These are phyloP conservation scores for Tetrapyrgos nigripes DNA, from an alignment of 1,284 basidiomycete genomes.

Conservation along the genomic window DNA sequence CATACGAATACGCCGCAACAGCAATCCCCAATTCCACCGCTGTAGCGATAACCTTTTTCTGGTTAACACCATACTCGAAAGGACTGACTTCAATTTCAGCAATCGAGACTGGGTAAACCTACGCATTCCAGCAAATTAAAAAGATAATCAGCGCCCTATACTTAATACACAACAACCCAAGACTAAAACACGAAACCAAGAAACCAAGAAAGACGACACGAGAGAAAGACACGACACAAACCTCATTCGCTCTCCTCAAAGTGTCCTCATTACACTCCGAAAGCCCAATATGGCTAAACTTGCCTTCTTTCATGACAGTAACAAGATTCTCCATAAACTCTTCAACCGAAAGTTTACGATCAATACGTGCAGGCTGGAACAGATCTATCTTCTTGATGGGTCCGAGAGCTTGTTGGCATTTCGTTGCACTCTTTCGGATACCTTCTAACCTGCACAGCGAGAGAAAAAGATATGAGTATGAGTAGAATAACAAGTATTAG, in stretches of 20 bases:
- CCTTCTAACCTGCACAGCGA: background rate
- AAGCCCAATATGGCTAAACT: constrained; percentile 12
- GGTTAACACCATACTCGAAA: constrained; percentile 10
- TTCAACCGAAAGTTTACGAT: constrained; percentile 3
- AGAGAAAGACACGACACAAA: background rate
- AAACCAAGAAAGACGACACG: no score
- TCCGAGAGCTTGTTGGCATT: constrained; percentile 4
- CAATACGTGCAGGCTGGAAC: constrained; percentile 13
- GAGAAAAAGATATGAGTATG: background rate
- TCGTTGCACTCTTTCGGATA: constrained; percentile 8
- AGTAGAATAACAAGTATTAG: background rate
- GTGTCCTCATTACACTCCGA: constrained; percentile 12
- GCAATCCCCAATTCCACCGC: background rate
- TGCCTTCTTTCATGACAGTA: constrained; percentile 10
- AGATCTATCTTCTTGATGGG: constrained; percentile 10
- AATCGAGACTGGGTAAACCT: constrained; percentile 10
- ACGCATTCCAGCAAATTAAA: no score
- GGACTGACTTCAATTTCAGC: constrained; percentile 15
- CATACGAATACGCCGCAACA: constrained; percentile 5
- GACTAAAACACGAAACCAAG: background rate
- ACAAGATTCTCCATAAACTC: constrained; percentile 12
- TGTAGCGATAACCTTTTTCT: constrained; percentile 8
- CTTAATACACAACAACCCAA: background rate
- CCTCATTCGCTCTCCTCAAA: constrained; percentile 7
- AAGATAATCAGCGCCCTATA: background rate